A percentile compares a stretch with the other conserved stretches of the same genome.
Conservation (phyloP, 768 basidiomycete species). For the Gyrodon lividus region DNA sequence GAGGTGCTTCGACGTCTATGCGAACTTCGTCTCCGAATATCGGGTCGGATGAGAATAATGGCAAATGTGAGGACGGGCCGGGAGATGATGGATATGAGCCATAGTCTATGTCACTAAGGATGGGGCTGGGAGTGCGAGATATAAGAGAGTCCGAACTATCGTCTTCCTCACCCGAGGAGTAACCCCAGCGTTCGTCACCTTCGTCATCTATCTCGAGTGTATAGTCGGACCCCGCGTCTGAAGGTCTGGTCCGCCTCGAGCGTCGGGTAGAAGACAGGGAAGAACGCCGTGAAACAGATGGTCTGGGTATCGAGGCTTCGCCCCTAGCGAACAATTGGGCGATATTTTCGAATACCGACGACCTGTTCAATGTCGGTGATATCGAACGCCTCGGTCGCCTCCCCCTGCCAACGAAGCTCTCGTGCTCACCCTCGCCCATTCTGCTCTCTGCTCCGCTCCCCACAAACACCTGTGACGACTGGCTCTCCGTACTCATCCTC, state of each 20-base stretch:
- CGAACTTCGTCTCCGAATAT: slow-evolving; percentile 83
- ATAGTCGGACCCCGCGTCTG: slow-evolving; percentile 59
- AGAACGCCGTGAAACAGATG: slow-evolving; percentile 59
- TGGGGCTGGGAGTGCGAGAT: slow-evolving; percentile 20
- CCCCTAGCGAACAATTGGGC: slow-evolving; percentile 65
- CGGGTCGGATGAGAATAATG: slow-evolving; percentile 70
- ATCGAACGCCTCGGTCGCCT: slow-evolving; percentile 34
- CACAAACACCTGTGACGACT: slow-evolving; percentile 37
- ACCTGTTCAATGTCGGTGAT: slow-evolving; percentile 38
- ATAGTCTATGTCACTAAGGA: slow-evolving; percentile 64
- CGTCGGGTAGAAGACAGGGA: slow-evolving; percentile 48
- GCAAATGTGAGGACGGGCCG: slow-evolving; percentile 46
- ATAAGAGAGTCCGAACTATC: slow-evolving; percentile 37
- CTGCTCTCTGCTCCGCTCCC: slow-evolving; percentile 39
- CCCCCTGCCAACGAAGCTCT: slow-evolving; percentile 30
- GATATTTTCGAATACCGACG: slow-evolving; percentile 60
- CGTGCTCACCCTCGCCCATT: slow-evolving; percentile 36
- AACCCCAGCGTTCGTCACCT: slow-evolving; percentile 84
- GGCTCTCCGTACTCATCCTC: slow-evolving; percentile 45
- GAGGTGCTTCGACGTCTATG: slow-evolving; percentile 73
- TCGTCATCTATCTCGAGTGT: slow-evolving; percentile 55
- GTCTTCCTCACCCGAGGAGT: slow-evolving; percentile 82
- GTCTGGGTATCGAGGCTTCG: slow-evolving; percentile 43
- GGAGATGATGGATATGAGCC: slow-evolving; percentile 72
- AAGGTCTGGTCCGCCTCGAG: slow-evolving; percentile 50